A percentile compares a stretch with the other conserved stretches of the same genome.
Conservation (phyloP, 768 basidiomycete species). For the Pleurotus giganteus region DNA sequence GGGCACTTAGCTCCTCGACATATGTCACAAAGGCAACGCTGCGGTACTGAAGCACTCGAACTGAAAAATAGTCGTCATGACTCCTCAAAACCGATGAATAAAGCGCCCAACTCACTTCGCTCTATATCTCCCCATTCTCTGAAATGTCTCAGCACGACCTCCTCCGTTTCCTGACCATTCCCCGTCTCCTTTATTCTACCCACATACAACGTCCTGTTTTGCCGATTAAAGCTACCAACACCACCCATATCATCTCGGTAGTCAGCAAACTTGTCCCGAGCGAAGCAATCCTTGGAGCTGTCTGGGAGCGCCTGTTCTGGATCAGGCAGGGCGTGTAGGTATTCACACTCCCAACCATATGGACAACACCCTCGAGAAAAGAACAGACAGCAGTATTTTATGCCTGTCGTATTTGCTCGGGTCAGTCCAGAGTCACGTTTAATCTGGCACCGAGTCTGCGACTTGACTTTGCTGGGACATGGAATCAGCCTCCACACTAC, state of each 20-base stretch:
- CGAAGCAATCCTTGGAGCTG: slow-evolving; percentile 95
- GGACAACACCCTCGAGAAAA: slow-evolving; percentile 97
- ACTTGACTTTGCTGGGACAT: slow-evolving; percentile 77
- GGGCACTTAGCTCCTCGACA: slow-evolving; percentile 77
- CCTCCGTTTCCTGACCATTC: slow-evolving; percentile 85
- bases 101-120: slow-evolving; percentile 79
- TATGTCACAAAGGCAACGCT: slow-evolving; percentile 98
- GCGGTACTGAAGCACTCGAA: slow-evolving; percentile 90
- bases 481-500: too few relatives aligned
- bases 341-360: slow-evolving; percentile 98
- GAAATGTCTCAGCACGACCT: slow-evolving; percentile 88
- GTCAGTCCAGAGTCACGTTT: slow-evolving; percentile 90
- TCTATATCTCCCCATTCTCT: slow-evolving; percentile 95
- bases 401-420: slow-evolving; percentile 90
- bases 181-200: slow-evolving; percentile 94
- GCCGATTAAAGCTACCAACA: slow-evolving; percentile 92
- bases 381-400: slow-evolving; percentile 93
- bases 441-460: slow-evolving; percentile 89
- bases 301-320: slow-evolving; percentile 71
- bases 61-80: slow-evolving; percentile 33
- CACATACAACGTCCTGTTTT: slow-evolving; percentile 93
- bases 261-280: slow-evolving; percentile 93
- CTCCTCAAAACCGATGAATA: too few relatives aligned
- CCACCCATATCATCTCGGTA: slow-evolving; percentile 99
- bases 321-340: slow-evolving; percentile 86